phyloP scores from a whole-genome alignment of 2,329 filamentous ascomycete species.

The Fonsecaea nubica region DNA sequence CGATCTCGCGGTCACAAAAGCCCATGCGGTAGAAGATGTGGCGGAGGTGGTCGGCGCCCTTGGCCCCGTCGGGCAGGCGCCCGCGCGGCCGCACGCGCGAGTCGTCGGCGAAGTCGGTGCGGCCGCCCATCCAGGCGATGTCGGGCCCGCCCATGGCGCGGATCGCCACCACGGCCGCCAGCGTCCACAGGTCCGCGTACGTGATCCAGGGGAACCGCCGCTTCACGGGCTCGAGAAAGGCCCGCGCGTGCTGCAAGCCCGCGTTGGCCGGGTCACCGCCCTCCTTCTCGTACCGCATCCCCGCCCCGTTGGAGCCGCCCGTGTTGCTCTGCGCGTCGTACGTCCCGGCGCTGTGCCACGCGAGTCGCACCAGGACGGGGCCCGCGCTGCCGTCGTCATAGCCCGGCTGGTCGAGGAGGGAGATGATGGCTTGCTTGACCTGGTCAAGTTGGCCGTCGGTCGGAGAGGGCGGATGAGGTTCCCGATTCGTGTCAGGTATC shows the following conservation, averaged over 20 bases:
- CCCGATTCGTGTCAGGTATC: not conserved
- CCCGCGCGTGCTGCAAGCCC: constrained; percentile 67
- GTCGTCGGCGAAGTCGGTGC: constrained; percentile 69
- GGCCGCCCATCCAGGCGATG: constrained; percentile 63
- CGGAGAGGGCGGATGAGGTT: constrained; percentile 10
- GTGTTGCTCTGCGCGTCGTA: constrained; percentile 66
- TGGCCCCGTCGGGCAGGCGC: constrained; percentile 61
- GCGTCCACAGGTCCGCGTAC: constrained; percentile 70
- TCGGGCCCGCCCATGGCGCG: constrained; percentile 66
- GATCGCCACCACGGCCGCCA: constrained; percentile 66
- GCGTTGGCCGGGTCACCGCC: constrained; percentile 70
- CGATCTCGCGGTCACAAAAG: constrained; percentile 66
- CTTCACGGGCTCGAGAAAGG: constrained; percentile 69
- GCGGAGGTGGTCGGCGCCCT: constrained; percentile 62
- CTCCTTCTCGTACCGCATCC: constrained; percentile 70
- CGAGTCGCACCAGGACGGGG: constrained; percentile 68
- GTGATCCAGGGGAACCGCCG: constrained; percentile 67
- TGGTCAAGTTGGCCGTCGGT: constrained; percentile 45
- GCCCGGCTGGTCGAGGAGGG: constrained; percentile 64
- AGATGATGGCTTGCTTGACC: constrained; percentile 62
- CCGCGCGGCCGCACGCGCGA: constrained; percentile 65
- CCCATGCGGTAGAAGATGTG: constrained; percentile 66
- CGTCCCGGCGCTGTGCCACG: constrained; percentile 70
- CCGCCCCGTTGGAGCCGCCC: constrained; percentile 69
- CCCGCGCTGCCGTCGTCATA: constrained; percentile 71